Base-by-base conservation (phyloP, 225 moss, liverwort and hornwort species). In the Neckera pumila region DNA sequence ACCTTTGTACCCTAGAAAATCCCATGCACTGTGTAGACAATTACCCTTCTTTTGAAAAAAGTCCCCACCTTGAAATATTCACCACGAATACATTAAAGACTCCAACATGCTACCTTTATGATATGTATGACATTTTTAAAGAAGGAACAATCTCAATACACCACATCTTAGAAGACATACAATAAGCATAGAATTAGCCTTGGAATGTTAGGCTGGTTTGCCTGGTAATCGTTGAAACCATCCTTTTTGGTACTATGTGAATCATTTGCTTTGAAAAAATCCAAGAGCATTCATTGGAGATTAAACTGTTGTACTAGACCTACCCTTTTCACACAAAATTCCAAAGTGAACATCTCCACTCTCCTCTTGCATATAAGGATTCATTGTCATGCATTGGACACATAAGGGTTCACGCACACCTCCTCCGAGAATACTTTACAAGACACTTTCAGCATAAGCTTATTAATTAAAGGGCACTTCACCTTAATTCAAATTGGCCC, bases 141-240 rank as follows among this genome's bases (percentile, higher is more conserved):
- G 1, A 11, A 45, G 1, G 31, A 74, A 4, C 0, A 19, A 0
- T 31, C 16, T 31, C 12, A 30, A 11, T 2, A 17, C 6, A 45
- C 13, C 6, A 31, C 4, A 31, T 74, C 12, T 17, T 74, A 73
- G 2, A 73, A 17, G 45, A 30, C 8, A 3, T 3, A 17, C 28
- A 73, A 18, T 73, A 47, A 18, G 2, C 0, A 47, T 74, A 74
- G 5, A 11, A 45, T 15, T n/a, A 40, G 15, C 8, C 3, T 3
- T 14, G 5, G 0, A 40, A 14, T 0, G 2, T 25, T 70, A 3
- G 14, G 0, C n/a, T n/a, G n/a, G n/a, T n/a, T n/a, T n/a, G n/a
- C n/a, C n/a, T 26, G 6, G 14, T 14, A 1, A 71, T 3, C 1
- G 9, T 27, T 0, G 0, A 71, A 71, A 42, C 9, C 9, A 42